Percentiles rank a stretch among this genome's conserved stretches.
phyloP scores from a whole-genome alignment of 306 rosid genomes.

The Vachellia collinsii region DNA sequence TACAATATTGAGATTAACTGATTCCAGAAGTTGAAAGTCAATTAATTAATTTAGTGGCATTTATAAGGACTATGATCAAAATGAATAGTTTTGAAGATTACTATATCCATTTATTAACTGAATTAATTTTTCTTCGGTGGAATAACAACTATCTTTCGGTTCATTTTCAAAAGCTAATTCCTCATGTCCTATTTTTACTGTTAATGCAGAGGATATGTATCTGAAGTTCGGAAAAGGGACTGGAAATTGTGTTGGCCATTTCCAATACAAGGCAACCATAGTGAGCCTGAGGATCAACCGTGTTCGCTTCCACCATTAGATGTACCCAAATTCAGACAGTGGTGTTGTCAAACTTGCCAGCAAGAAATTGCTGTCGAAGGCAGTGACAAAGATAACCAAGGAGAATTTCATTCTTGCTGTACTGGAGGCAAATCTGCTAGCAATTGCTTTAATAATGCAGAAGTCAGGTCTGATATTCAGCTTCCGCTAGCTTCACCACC shows the following conservation, averaged over 20 bases:
- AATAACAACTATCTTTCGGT: slow-evolving; percentile 12
- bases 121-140: background rate
- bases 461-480: slow-evolving; percentile 37
- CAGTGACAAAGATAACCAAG: slow-evolving; percentile 27
- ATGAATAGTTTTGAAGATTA: background rate
- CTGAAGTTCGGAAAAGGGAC: slow-evolving; percentile 60
- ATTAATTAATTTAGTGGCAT: background rate
- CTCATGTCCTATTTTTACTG: slow-evolving; percentile 1
- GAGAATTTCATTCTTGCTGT: slow-evolving; percentile 15
- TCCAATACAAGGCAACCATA: slow-evolving; percentile 37
- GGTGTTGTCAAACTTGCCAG: slow-evolving; percentile 59
- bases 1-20: background rate
- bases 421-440: slow-evolving; percentile 30
- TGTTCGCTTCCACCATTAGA: slow-evolving; percentile 53
- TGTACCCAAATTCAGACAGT: slow-evolving; percentile 52
- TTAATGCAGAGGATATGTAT: slow-evolving; percentile 67
- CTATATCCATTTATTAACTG: background rate
- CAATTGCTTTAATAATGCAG: slow-evolving; percentile 8
- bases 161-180: slow-evolving; percentile 11
- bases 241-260: slow-evolving; percentile 68
- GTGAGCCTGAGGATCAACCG: slow-evolving; percentile 40
- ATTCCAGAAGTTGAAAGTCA: slow-evolving; percentile 12
- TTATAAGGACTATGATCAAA: slow-evolving; percentile 1
- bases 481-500: slow-evolving; percentile 39
- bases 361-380: slow-evolving; percentile 40